These are phyloP conservation scores for Neohortaea acidophila DNA, from an alignment of 495 filamentous ascomycete genomes.

Conservation along the genomic window DNA sequence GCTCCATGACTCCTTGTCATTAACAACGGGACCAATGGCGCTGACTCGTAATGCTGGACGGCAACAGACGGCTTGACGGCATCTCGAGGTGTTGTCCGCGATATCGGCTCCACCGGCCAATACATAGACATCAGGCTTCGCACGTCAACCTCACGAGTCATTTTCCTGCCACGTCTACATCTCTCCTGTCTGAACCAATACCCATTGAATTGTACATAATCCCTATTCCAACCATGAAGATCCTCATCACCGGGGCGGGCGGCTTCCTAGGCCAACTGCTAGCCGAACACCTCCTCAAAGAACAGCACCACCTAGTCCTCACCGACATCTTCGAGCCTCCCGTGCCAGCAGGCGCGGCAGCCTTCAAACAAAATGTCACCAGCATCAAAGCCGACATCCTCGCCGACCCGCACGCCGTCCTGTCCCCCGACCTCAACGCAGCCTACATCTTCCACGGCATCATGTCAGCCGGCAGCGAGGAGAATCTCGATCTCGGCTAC, in stretches of 20 bases:
- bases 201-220: too few species aligned
- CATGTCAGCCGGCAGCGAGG: slow-evolving; percentile 66
- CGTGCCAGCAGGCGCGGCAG: slow-evolving; percentile 10
- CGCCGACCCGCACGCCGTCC: slow-evolving; percentile 9
- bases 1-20: too few species aligned
- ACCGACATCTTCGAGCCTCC: slow-evolving; percentile 24
- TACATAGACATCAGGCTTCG: too few species aligned
- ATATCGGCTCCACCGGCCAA: too few species aligned
- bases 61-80: too few species aligned
- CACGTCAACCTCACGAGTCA: too few species aligned
- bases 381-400: slow-evolving; percentile 20
- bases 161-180: too few species aligned
- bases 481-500: slow-evolving; percentile 58
- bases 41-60: too few species aligned
- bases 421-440: slow-evolving; percentile 34
- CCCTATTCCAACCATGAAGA: slow-evolving; percentile 19
- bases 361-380: slow-evolving; percentile 8
- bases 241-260: slow-evolving; percentile 26
- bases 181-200: too few species aligned
- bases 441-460: slow-evolving; percentile 74
- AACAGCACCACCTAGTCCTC: slow-evolving; percentile 17
- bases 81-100: too few species aligned
- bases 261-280: slow-evolving; percentile 27
- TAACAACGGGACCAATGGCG: too few species aligned
- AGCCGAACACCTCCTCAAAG: slow-evolving; percentile 20